These are phyloP conservation scores for Tritrichomonas musculus DNA, from an alignment of 208 protist genomes.

Conservation along the genomic window DNA sequence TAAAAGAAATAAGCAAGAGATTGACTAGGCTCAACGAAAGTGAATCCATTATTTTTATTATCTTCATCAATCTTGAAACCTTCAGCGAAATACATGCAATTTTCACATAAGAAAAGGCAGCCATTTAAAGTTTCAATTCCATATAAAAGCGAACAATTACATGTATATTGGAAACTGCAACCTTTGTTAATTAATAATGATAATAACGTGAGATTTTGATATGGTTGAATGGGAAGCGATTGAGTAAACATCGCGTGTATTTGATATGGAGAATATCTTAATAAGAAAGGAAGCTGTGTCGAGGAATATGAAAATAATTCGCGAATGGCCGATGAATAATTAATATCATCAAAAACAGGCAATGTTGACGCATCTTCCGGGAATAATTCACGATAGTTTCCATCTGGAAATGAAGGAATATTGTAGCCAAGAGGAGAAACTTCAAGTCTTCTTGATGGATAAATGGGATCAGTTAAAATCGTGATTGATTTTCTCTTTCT, in stretches of 20 bases:
- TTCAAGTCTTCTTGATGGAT: background rate
- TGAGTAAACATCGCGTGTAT: background rate
- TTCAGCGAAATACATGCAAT: background rate
- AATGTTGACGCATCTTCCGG: background rate
- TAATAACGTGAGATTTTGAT: background rate
- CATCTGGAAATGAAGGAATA: background rate
- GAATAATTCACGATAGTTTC: background rate
- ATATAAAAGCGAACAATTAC: background rate
- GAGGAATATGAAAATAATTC: background rate
- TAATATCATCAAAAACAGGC: too few relatives aligned
- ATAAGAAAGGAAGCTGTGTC: background rate
- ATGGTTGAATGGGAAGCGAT: background rate
- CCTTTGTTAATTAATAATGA: too few relatives aligned
- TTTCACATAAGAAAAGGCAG: background rate
- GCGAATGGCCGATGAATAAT: background rate
- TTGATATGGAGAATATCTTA: background rate
- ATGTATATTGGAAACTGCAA: background rate
- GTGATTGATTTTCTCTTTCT: background rate
- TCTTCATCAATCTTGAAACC: background rate
- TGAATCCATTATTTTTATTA: background rate
- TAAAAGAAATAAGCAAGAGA: background rate
- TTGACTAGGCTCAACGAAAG: background rate
- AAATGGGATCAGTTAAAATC: background rate
- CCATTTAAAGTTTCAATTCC: background rate
- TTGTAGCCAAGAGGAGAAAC: background rate